A percentile compares a stretch with the other conserved stretches of the same genome.
Conservation (phyloP, 2,329 filamentous ascomycete species). For the Fusarium sp. region DNA sequence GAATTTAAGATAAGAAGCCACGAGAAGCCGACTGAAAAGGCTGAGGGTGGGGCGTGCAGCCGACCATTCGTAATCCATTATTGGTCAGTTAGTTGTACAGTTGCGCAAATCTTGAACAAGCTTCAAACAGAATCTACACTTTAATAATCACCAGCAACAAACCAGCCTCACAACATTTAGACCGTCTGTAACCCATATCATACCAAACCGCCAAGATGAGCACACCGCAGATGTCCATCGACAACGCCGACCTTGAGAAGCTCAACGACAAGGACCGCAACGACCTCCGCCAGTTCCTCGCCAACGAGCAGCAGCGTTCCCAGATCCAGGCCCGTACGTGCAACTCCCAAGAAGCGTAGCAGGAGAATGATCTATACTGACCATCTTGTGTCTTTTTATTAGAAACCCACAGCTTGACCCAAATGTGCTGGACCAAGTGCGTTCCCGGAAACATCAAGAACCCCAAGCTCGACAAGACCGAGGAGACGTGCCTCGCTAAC, state of each 20-base stretch:
- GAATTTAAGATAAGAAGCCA: neutral
- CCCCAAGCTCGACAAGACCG: conserved; percentile 75
- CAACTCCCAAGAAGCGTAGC: neutral
- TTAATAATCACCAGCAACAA: conserved; percentile 10
- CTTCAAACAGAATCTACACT: conserved; percentile 9
- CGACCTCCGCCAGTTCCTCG: conserved; percentile 86
- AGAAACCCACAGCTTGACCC: conserved; percentile 67
- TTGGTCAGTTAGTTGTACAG: conserved; percentile 25
- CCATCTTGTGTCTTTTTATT: conserved; percentile 38
- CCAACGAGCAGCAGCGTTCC: conserved; percentile 87
- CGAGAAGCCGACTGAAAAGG: neutral
- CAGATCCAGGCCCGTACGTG: conserved; percentile 68
- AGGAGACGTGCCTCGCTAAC: conserved; percentile 87
- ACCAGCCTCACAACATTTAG: neutral
- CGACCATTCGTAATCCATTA: conserved; percentile 13
- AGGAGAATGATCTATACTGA: conserved; percentile 15
- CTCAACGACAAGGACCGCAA: conserved; percentile 84
- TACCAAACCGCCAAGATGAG: conserved; percentile 47
- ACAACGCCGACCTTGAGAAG: conserved; percentile 72
- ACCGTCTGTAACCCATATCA: neutral
- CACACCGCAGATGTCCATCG: conserved; percentile 51
- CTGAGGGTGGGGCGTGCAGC: conserved; percentile 14
- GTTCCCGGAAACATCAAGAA: conserved; percentile 76
- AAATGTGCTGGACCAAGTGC: conserved; percentile 96
- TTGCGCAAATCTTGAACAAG: conserved; percentile 35